Conservation (phyloP, 2,329 filamentous ascomycete genomes). For the Dactylellina cionopaga region DNA sequence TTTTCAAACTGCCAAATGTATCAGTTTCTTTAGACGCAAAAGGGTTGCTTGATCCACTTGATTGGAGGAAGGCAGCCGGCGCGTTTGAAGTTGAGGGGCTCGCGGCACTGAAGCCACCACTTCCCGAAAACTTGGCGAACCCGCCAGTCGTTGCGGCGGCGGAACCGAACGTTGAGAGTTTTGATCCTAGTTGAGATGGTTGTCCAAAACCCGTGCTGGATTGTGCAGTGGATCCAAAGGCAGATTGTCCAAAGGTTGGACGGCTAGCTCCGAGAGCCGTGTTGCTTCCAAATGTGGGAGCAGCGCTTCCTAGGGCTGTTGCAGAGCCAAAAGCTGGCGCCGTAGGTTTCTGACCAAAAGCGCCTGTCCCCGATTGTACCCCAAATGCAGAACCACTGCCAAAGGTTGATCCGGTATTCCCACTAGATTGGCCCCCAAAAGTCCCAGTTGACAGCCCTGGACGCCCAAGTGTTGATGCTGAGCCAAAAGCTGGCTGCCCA, state of each 20-base stretch:
- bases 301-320: constrained; percentile 8
- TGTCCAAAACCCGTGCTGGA: constrained; percentile 53
- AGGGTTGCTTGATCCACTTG: constrained; percentile 31
- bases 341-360: constrained; percentile 60
- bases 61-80: constrained; percentile 40
- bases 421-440: constrained; percentile 60
- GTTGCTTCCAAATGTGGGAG: constrained; percentile 21
- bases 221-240: constrained; percentile 47
- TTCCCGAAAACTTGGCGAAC: constrained; percentile 42
- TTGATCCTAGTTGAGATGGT: constrained; percentile 56
- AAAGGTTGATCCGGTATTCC: constrained; percentile 57
- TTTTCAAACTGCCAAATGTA: constrained; percentile 37
- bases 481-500: constrained; percentile 64
- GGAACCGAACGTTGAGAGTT: constrained; percentile 64
- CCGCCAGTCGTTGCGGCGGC: constrained; percentile 12
- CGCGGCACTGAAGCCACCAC: constrained; percentile 35
- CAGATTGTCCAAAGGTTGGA: constrained; percentile 53
- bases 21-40: constrained; percentile 39
- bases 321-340: constrained; percentile 32
- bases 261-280: constrained; percentile 22
- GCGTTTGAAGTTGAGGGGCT: constrained; percentile 8
- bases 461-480: constrained; percentile 65
- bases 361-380: constrained; percentile 61
- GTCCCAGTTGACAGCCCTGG: constrained; percentile 64
- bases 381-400: constrained; percentile 63